Conservation (phyloP, 306 rosid species). For the Potentilla sterilis region DNA sequence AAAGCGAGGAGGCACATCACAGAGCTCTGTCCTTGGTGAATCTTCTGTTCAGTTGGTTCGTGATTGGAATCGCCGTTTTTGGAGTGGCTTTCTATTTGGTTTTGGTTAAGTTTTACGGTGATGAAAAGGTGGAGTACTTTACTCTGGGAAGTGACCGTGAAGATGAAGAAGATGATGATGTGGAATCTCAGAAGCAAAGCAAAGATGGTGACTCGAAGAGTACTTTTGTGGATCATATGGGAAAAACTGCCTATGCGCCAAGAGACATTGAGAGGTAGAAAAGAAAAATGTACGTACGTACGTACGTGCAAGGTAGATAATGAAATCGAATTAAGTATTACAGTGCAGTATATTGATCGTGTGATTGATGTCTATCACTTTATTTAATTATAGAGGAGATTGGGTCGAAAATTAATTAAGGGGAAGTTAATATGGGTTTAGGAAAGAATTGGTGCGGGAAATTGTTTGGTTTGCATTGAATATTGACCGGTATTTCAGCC, state of each 20-base stretch:
- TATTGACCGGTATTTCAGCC: neutral
- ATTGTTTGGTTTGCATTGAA: conserved; percentile 7
- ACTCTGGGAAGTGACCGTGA: conserved; percentile 36
- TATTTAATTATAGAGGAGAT: neutral
- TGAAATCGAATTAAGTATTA: neutral
- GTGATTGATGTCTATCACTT: conserved; percentile 21
- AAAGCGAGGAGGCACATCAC: conserved; percentile 38
- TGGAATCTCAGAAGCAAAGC: conserved; percentile 52
- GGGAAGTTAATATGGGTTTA: neutral
- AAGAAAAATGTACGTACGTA: no score
- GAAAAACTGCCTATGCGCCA: conserved; percentile 26
- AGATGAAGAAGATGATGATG: conserved; percentile 37
- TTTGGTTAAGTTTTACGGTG: conserved; percentile 39
- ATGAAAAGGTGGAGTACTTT: conserved; percentile 33
- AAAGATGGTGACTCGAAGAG: conserved; percentile 29
- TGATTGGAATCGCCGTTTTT: conserved; percentile 41
- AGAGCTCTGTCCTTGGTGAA: conserved; percentile 61
- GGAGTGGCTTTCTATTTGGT: conserved; percentile 40
- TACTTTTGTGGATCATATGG: conserved; percentile 46
- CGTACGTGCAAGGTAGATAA: neutral
- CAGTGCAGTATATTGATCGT: neutral
- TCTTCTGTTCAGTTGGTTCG: conserved; percentile 68
- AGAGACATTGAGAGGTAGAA: conserved; percentile 57
- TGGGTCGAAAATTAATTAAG: neutral
- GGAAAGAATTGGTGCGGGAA: neutral